phyloP scores from a whole-genome alignment of 257 asterid genomes.

The Ophiorrhiza pumila region DNA sequence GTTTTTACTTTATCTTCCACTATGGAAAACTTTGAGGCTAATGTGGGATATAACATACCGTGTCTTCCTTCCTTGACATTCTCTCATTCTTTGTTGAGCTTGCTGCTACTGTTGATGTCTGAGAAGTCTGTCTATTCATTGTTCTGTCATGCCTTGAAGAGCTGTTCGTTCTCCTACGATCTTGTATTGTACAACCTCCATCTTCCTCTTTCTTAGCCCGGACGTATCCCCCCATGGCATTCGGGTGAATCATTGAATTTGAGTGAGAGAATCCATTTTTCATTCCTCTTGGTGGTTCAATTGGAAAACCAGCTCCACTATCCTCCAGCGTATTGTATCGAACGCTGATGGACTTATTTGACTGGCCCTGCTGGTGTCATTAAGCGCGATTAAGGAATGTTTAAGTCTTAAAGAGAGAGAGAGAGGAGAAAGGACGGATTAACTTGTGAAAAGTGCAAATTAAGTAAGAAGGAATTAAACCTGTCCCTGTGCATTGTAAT shows the following conservation, averaged over 20 bases:
- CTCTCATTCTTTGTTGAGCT: conserved; percentile 25
- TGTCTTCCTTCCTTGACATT: conserved; percentile 19
- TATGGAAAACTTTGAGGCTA: neutral
- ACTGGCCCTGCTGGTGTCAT: conserved; percentile 27
- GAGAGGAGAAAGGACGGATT: neutral
- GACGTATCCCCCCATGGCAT: conserved; percentile 40
- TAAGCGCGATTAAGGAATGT: neutral
- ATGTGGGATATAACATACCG: conserved; percentile 8
- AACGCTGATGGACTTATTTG: conserved; percentile 40
- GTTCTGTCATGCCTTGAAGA: conserved; percentile 27
- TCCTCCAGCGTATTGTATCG: conserved; percentile 47
- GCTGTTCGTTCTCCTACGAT: conserved; percentile 11
- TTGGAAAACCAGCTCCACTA: conserved; percentile 56
- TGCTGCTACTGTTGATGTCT: conserved; percentile 19
- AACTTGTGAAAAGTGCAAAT: neutral
- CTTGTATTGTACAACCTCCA: conserved; percentile 31
- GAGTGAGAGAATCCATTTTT: conserved; percentile 48
- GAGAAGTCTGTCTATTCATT: conserved; percentile 26
- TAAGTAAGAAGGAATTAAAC: conserved; percentile 28
- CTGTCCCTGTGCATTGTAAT: conserved; percentile 32
- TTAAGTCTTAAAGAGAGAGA: neutral
- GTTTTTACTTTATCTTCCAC: neutral
- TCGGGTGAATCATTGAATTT: conserved; percentile 66
- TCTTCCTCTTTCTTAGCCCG: conserved; percentile 42
- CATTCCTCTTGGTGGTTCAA: conserved; percentile 53